Conservation (phyloP, 2,329 filamentous ascomycete genomes). For the Colletotrichum siamense region DNA sequence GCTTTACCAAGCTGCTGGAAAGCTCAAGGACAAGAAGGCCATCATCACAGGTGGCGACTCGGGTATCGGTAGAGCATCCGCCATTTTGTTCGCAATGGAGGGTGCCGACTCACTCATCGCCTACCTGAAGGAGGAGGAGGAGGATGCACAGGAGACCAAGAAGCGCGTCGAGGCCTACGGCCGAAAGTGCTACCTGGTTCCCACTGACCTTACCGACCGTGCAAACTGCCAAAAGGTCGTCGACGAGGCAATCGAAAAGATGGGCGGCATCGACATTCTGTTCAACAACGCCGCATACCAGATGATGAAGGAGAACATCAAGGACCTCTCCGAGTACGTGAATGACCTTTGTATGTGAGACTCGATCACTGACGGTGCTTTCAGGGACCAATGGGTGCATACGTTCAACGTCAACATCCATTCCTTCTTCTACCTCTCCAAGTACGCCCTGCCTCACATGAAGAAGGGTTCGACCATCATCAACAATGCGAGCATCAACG, state of each 20-base stretch:
- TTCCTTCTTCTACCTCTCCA: slow-evolving; percentile 80
- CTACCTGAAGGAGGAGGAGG: slow-evolving; percentile 77
- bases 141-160: slow-evolving; percentile 79
- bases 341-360: background rate
- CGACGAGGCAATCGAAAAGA: slow-evolving; percentile 66
- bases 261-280: slow-evolving; percentile 76
- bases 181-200: slow-evolving; percentile 66
- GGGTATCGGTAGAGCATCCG: slow-evolving; percentile 78
- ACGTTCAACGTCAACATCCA: slow-evolving; percentile 88
- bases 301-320: slow-evolving; percentile 75
- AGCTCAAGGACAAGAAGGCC: slow-evolving; percentile 76
- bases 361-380: background rate
- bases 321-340: slow-evolving; percentile 70
- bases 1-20: slow-evolving; percentile 76
- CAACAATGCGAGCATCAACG: slow-evolving; percentile 86
- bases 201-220: slow-evolving; percentile 68
- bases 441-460: slow-evolving; percentile 79
- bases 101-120: slow-evolving; percentile 76
- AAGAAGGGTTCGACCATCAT: slow-evolving; percentile 77
- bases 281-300: slow-evolving; percentile 74
- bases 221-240: slow-evolving; percentile 75
- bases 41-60: slow-evolving; percentile 84
- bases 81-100: slow-evolving; percentile 81
- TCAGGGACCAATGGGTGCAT: slow-evolving; percentile 73
- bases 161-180: slow-evolving; percentile 71